Evolutionary conservation across 352 stramenopile genomes (phyloP), one percentile per base, ranked within the genome.

Genomic region (Phytopythium boreale): DNA sequence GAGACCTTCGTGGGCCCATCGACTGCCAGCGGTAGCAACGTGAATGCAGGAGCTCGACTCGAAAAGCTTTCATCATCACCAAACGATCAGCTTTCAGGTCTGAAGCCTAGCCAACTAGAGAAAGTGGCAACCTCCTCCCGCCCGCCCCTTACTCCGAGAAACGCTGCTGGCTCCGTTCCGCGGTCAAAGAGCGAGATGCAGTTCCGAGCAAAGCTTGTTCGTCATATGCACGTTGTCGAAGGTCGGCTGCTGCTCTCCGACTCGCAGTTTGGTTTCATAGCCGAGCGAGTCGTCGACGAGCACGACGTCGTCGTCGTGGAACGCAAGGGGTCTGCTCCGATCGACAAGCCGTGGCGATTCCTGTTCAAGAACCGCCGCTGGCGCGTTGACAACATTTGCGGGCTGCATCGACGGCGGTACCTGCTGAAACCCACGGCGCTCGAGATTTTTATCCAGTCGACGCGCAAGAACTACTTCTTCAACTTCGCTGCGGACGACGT

Each of bases 381-480:
- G 80, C 77, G 70, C 51, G 75, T 93, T 44, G 83, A 94, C 56
- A 84, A 96, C 57, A 87, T 94, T 55, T 62, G 57, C 9, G 87
- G 75, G 19, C 44, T 96, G 26, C 82, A 93, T 66, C 73, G 87
- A 19, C 72, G 87, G 14, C 79, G 87, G n/a, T 96, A 92, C 62
- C 67, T 96, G 58, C 72, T 96, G 37, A 93, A 93, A 52, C 75
- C 84, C 0, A 93, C 80, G 10, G 87, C 87, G 1, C 62, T 96
- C 44, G 87, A 96, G 64, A 67, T 94, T 55, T 94, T 93, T 66
- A 82, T 94, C 60, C 73, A 79, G n/a, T 93, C 82, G 17, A 91
- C 74, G 12, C 80, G 82, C n/a, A 92, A 92, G 55, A 93, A 90
- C 55, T 93, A 91, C 61, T 93, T 96, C 55, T 93, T 96, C 63